These are phyloP conservation scores for Colletotrichum kahawae DNA, from an alignment of 2,329 filamentous ascomycete genomes.

Conservation along the genomic window DNA sequence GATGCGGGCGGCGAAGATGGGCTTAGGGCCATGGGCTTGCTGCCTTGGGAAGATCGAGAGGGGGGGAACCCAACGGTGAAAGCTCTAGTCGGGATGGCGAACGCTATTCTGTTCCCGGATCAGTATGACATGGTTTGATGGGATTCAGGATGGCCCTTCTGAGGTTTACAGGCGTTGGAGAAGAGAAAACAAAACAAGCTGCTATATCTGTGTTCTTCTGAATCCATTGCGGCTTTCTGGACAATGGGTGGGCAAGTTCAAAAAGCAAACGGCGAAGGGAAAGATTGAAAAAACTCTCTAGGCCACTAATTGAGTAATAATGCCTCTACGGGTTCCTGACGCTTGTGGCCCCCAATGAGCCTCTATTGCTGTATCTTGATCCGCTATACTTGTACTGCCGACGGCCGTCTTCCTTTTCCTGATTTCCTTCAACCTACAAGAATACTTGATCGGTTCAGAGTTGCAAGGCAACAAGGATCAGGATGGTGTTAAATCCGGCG, in stretches of 20 bases:
- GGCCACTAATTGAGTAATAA: not conserved
- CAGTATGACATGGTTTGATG: slow-evolving; percentile 33
- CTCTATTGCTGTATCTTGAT: not conserved
- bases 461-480: not conserved
- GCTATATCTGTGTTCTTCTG: not conserved
- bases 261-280: not conserved
- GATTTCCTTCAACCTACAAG: not conserved
- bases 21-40: slow-evolving; percentile 44
- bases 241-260: not conserved
- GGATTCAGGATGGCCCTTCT: not conserved
- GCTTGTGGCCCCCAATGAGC: not conserved
- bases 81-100: slow-evolving; percentile 40
- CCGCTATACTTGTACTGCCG: not conserved
- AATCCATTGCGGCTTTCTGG: not conserved
- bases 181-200: not conserved
- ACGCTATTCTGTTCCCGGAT: slow-evolving; percentile 46
- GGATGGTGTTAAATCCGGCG: not conserved
- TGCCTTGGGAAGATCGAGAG: slow-evolving; percentile 45
- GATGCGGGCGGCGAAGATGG: slow-evolving; percentile 45
- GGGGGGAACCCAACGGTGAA: slow-evolving; percentile 36
- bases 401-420: not conserved
- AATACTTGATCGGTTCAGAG: not conserved
- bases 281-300: not conserved
- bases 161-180: not conserved
- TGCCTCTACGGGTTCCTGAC: not conserved